phyloP scores from a whole-genome alignment of 2,329 filamentous ascomycete species.

The Dothistroma septosporum region DNA sequence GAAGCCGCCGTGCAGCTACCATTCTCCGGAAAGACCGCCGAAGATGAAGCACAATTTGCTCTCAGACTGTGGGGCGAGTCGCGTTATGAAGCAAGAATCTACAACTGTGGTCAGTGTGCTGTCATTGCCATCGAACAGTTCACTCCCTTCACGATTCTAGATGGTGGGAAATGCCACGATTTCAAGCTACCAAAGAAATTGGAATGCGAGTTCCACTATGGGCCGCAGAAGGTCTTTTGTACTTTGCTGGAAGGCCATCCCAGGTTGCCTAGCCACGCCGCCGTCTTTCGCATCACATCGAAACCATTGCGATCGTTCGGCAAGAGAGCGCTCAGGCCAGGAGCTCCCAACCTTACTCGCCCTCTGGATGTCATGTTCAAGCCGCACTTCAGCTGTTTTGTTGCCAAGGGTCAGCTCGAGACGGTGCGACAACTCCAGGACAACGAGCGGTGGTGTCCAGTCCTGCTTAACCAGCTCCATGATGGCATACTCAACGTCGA shows the following conservation, averaged over 20 bases:
- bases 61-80: no score
- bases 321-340: neutral
- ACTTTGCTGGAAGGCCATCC: constrained; percentile 5
- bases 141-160: constrained; percentile 1
- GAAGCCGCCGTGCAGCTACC: no score
- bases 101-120: constrained; percentile 1
- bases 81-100: no score
- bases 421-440: constrained; percentile 12
- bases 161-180: constrained; percentile 1
- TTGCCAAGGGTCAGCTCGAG: constrained; percentile 10
- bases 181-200: constrained; percentile 5
- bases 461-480: constrained; percentile 22
- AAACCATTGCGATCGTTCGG: neutral
- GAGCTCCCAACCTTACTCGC: neutral
- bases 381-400: constrained; percentile 12
- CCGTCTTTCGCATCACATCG: constrained; percentile 17
- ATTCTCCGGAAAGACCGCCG: no score
- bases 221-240: no score
- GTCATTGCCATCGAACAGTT: constrained; percentile 13
- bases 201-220: neutral
- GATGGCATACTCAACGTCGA: constrained; percentile 8
- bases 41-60: no score
- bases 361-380: neutral
- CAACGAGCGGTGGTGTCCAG: constrained; percentile 13
- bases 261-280: constrained; percentile 14